Evolutionary conservation across 2,329 filamentous ascomycete species (phyloP).

Genomic region (Apiospora phragmitis): DNA sequence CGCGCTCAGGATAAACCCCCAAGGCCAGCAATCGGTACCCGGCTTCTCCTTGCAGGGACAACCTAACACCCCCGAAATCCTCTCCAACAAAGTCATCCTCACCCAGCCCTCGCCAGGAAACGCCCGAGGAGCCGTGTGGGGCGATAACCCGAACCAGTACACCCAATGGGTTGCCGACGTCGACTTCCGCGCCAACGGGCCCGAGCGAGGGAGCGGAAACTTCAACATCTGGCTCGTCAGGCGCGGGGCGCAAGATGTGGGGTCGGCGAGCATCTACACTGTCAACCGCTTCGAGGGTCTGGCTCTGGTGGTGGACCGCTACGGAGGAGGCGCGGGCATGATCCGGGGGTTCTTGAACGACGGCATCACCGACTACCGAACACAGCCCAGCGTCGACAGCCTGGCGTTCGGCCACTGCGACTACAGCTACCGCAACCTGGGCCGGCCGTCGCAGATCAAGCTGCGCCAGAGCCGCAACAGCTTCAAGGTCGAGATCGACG

Average conservation of each 20-base stretch:
- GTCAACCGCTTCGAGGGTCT: slow-evolving; percentile 87
- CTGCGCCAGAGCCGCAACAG: slow-evolving; percentile 63
- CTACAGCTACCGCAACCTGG: slow-evolving; percentile 88
- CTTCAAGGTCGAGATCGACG: slow-evolving; percentile 81
- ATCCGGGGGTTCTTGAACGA: slow-evolving; percentile 94
- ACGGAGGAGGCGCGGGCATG: slow-evolving; percentile 75
- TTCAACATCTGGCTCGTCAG: slow-evolving; percentile 90
- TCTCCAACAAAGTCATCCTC: slow-evolving; percentile 89
- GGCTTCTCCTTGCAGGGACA: slow-evolving; percentile 57
- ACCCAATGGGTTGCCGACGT: slow-evolving; percentile 80
- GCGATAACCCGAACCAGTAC: slow-evolving; percentile 61
- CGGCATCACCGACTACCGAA: slow-evolving; percentile 75
- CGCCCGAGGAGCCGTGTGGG: slow-evolving; percentile 81
- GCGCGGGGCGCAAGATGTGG: slow-evolving; percentile 65
- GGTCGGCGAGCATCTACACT: slow-evolving; percentile 79
- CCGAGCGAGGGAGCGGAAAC: slow-evolving; percentile 83
- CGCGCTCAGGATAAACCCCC: slow-evolving; percentile 57
- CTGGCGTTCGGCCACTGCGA: slow-evolving; percentile 92
- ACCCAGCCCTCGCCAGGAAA: slow-evolving; percentile 88
- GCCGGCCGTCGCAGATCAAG: slow-evolving; percentile 77
- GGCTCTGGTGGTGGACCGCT: slow-evolving; percentile 80
- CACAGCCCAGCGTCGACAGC: slow-evolving; percentile 74
- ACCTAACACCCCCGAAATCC: slow-evolving; percentile 58
- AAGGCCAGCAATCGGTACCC: slow-evolving; percentile 52
- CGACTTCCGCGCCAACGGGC: slow-evolving; percentile 83